Percentiles rank a stretch among this genome's conserved stretches.
Conservation (phyloP, 2,329 filamentous ascomycete genomes). For the Fusarium musae region DNA sequence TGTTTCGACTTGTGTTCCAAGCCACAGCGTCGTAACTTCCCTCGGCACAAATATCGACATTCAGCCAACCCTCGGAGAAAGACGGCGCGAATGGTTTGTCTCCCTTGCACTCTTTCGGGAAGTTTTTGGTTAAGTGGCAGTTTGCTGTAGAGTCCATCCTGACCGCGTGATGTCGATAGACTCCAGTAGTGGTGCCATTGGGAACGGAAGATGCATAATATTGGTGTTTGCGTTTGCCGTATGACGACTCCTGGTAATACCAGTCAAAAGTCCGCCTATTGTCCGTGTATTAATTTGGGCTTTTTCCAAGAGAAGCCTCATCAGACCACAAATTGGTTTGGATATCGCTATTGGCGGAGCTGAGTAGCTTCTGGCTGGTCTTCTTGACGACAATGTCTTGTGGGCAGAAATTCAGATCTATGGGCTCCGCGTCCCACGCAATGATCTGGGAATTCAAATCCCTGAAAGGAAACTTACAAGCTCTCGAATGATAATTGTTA, state of each 20-base stretch:
- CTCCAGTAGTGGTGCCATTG: slow-evolving; percentile 8
- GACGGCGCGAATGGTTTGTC: neutral
- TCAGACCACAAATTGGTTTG: slow-evolving; percentile 14
- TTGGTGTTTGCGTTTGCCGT: neutral
- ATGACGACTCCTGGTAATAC: neutral
- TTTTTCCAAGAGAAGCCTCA: no score
- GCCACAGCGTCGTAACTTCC: neutral
- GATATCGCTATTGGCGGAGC: neutral
- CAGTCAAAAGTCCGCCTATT: neutral
- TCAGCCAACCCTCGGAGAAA: neutral
- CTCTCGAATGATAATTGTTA: accelerated
- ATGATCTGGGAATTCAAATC: neutral
- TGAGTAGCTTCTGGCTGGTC: neutral
- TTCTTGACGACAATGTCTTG: neutral
- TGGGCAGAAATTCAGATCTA: neutral
- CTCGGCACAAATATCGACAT: slow-evolving; percentile 6
- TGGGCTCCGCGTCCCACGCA: slow-evolving; percentile 12
- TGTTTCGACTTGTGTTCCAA: slow-evolving; percentile 10
- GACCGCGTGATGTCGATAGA: slow-evolving; percentile 2
- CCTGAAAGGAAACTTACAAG: no score
- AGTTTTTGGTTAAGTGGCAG: neutral
- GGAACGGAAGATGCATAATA: slow-evolving; percentile 14
- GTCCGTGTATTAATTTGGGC: neutral
- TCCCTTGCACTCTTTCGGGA: neutral
- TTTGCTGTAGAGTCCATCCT: slow-evolving; percentile 22